A percentile compares a stretch with the other conserved stretches of the same genome.
These are phyloP conservation scores for Calonectria honghensis DNA, from an alignment of 2,329 filamentous ascomycete genomes.

Conservation along the genomic window DNA sequence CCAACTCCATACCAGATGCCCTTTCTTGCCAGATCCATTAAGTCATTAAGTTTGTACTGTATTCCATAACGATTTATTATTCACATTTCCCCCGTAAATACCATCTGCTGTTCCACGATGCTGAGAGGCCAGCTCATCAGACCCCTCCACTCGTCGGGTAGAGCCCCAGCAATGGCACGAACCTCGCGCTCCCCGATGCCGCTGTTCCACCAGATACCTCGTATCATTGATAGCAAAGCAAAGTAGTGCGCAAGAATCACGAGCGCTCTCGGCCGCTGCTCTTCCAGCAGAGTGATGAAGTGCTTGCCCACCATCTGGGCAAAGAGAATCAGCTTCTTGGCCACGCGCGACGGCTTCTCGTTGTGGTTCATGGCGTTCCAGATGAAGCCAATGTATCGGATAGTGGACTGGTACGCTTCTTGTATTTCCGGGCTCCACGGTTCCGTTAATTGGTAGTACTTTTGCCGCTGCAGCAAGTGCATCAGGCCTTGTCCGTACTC, in stretches of 20 bases:
- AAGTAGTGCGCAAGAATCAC: slow-evolving; percentile 38
- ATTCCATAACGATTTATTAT: not conserved
- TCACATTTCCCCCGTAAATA: slow-evolving; percentile 26
- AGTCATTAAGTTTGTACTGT: not conserved
- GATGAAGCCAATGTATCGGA: slow-evolving; percentile 30
- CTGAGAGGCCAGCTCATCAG: slow-evolving; percentile 37
- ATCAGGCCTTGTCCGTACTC: slow-evolving; percentile 18
- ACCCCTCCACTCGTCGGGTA: slow-evolving; percentile 27
- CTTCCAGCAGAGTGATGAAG: slow-evolving; percentile 30
- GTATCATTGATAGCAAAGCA: slow-evolving; percentile 34
- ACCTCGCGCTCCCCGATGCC: slow-evolving; percentile 29
- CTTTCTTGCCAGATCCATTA: not conserved
- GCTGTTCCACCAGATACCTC: slow-evolving; percentile 30
- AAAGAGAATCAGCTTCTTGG: slow-evolving; percentile 31
- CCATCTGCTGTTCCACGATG: slow-evolving; percentile 36
- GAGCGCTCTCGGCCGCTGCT: slow-evolving; percentile 34
- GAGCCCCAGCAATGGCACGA: slow-evolving; percentile 15
- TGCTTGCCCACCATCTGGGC: slow-evolving; percentile 25
- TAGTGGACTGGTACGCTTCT: slow-evolving; percentile 28
- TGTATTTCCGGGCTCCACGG: slow-evolving; percentile 25
- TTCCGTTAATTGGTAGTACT: slow-evolving; percentile 17
- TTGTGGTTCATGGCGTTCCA: slow-evolving; percentile 34
- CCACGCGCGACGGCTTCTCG: slow-evolving; percentile 15
- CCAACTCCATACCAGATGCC: not conserved
- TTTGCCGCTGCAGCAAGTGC: slow-evolving; percentile 22